Evolutionary conservation across 169 alveolate species (phyloP), one percentile per base, ranked within the genome.

Genomic region (Plasmodium billcollinsi): DNA sequence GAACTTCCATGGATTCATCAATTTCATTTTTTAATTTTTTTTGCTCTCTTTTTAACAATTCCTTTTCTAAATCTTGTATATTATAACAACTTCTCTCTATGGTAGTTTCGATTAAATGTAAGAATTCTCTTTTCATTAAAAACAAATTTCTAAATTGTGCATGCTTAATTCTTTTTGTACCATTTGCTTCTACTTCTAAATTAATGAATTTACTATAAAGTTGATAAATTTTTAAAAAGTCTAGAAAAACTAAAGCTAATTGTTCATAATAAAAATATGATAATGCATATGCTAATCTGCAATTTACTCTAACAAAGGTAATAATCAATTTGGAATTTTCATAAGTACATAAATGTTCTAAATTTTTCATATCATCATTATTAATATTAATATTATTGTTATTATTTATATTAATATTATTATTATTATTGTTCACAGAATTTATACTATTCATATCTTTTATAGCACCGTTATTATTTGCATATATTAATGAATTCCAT

Each of bases 71-170:
- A 15, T 90, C 94, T 33, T 89, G 88, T 43, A 89, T 89, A 56
- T 83, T 83, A 50, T 90, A 90, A 65, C 94, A 73, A 45, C 91
- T 83, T 62, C 94, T 74, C 15, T 74, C 94, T 45, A 83, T 93
- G 67, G 93, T 93, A 0, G 96, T 94, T 83, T 94, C 96, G 61
- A 93, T 69, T 52, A 94, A 75, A 76, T 94, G 96, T 49, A 94
- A 29, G n/a, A 94, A 91, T 14, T 95, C 89, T 33, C 96, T 72
- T 67, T 89, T 92, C 74, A 91, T 93, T 63, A 92, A 89, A 83
- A 83, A 83, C 49, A 83, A 83, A 70, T 83, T 83, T 50, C 91
- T 69, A 33, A 83, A 83, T 50, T 83, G 91, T 39, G 91, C 91
- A 83, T 83, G 91, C 11, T 15, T 83, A 56, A 83, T 83, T 45